Conservation (phyloP, 345 rosid species). For the Viola odorata region DNA sequence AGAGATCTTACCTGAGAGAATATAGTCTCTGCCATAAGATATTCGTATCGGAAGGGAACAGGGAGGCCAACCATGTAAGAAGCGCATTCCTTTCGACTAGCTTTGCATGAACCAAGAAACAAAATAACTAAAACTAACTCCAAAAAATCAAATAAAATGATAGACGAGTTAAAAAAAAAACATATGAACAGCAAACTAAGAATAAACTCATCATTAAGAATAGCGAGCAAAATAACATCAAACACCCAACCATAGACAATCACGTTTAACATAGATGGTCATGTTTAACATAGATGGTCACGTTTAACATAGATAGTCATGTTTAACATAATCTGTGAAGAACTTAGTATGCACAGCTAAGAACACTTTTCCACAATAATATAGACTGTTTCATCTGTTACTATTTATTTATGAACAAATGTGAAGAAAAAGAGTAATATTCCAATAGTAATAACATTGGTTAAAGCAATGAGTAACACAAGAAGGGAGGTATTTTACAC, state of each 20-base stretch:
- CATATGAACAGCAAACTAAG: background rate
- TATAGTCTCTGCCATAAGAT: conserved; percentile 96
- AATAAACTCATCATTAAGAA: background rate
- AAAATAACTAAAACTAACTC: conserved; percentile 25
- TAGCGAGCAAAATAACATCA: background rate
- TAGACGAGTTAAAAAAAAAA: background rate
- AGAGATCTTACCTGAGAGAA: conserved; percentile 79
- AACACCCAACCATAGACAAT: background rate
- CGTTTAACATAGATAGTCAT: too few relatives aligned
- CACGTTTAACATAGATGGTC: background rate
- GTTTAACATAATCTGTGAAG: too few relatives aligned
- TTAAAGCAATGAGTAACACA: background rate
- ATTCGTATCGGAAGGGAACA: conserved; percentile 93
- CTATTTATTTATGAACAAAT: too few relatives aligned
- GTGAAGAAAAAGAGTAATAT: background rate
- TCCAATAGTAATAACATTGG: background rate
- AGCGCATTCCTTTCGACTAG: conserved; percentile 99
- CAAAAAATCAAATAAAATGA: conserved; percentile 2
- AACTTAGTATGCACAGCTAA: too few relatives aligned
- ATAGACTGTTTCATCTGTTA: too few relatives aligned
- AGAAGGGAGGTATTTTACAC: conserved; percentile 20
- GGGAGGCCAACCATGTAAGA: conserved; percentile 91
- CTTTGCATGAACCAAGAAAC: conserved; percentile 67
- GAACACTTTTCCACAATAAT: too few relatives aligned
- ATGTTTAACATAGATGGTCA: too few relatives aligned